Evolutionary conservation across 1,284 basidiomycete species (phyloP).

Genomic region (Grifola frondosa): DNA sequence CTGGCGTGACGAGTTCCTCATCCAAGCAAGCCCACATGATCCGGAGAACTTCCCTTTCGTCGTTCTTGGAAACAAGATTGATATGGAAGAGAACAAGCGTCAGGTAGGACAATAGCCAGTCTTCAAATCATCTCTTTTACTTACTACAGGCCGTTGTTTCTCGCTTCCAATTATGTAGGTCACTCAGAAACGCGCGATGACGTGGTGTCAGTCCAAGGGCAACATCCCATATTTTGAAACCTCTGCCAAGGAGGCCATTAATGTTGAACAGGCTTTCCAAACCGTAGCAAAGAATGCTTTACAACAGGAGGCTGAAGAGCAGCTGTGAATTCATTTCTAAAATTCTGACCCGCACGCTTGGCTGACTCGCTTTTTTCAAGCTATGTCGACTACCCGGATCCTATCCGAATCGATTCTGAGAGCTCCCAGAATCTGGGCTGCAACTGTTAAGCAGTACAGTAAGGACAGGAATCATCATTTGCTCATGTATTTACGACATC

Average conservation of each 20-base stretch:
- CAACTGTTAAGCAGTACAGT: conserved; percentile 64
- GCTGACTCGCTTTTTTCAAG: conserved; percentile 41
- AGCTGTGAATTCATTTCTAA: conserved; percentile 63
- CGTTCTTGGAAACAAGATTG: conserved; percentile 99
- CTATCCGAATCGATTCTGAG: conserved; percentile 95
- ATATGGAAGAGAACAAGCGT: conserved; percentile 98
- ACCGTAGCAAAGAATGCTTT: conserved; percentile 98
- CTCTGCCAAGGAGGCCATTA: conserved; percentile 99
- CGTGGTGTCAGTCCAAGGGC: conserved; percentile 99
- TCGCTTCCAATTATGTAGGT: conserved; percentile 53
- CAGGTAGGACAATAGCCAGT: conserved; percentile 60
- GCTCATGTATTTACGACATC: conserved; percentile 20
- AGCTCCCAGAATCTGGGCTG: conserved; percentile 90
- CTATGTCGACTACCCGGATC: conserved; percentile 98
- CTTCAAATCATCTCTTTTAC: neutral
- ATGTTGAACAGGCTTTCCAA: conserved; percentile 99
- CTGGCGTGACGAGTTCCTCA: conserved; percentile 97
- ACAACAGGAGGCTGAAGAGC: conserved; percentile 95
- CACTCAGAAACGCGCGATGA: conserved; percentile 99
- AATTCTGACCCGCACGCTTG: neutral
- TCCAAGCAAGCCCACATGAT: conserved; percentile 97
- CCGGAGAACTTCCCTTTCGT: conserved; percentile 99
- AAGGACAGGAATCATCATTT: conserved; percentile 8
- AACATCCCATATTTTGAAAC: conserved; percentile 99
- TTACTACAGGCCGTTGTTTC: neutral